Base-by-base conservation (phyloP, 1,284 basidiomycete species). In the Cutaneotrichosporon sp. region DNA sequence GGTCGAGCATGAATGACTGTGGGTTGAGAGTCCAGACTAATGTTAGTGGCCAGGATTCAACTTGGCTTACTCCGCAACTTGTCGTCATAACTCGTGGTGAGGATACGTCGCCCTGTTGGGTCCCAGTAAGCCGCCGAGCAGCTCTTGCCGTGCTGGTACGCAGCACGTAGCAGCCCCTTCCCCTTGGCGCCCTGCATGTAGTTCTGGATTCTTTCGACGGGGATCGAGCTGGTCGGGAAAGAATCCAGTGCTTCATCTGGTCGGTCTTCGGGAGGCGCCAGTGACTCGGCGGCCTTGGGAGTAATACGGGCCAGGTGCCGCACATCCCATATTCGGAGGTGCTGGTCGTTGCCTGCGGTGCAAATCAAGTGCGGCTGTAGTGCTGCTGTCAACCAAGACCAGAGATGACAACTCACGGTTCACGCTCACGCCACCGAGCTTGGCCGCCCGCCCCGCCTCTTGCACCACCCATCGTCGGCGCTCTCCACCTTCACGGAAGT, bases 81-180 rank as follows among this genome's bases (percentile, higher is more conserved):
- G 66, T 83, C 81, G 55, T 83, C 81, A 63, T 83, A 83, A 53
- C 75, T 76, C 10, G 81, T 83, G 1, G 77, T 78, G n/a, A 82
- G 63, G 13, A 83, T 70, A 36, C 78, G 66, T 18, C 73, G 68
- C 0, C 82, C 82, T 62, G 74, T 79, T n/a, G 79, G 76, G 69
- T 83, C 82, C 76, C 81, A 83, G 65, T 82, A 82, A 0, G 82
- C 81, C 1, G 78, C 73, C 30, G 78, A 78, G 67, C 81, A 82
- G 57, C 78, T 80, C 64, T 82, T 81, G 4, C 78, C 79, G 65
- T 81, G 77, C 40, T 76, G 68, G 66, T 71, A 81, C 22, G 68
- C 68, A 5, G 77, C 78, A 30, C 76, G 69, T 22, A 76, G 62
- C 36, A 79, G 59, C 0, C 74, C 76, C 46, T 73, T 71, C 7